Evolutionary conservation across 306 rosid species (phyloP), one percentile per base, ranked within the genome.

Genomic region (Vicia villosa): DNA sequence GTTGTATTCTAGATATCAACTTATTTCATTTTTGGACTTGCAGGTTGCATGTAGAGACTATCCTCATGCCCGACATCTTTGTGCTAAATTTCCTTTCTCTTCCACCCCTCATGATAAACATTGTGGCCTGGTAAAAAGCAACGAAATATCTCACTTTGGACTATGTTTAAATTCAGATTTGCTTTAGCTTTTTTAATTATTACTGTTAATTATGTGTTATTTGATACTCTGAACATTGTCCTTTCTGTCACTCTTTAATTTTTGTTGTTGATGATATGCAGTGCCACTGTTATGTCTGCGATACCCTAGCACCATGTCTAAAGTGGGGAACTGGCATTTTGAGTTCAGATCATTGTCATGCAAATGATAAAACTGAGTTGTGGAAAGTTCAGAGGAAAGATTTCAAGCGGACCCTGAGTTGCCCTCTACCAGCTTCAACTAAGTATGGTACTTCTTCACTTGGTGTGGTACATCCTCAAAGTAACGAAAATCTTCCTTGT

Each of bases 281-380:
- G 97, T 91, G 97, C 61, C 97, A 91, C 77, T 91, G 97, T 79
- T 91, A 74, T 68, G 89, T 91, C 63, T 88, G 97, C 41, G 97
- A 91, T 77, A 77, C 80, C 22, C 77, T 79, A 28, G 96, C 96
- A 5, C 97, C 97, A 16, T 91, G 97, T 77, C 66, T 46, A 22
- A 76, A 46, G 54, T 91, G 96, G 97, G 80, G 84, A 56, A 70
- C 66, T 9, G 81, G 87, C 47, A 19, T 21, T 60, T 77, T 65
- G 26, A 45, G 40, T 59, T 32, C 51, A 5, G 86, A 75, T 76
- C 97, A 91, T 79, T 91, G 97, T 70, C 86, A 91, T 78, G 97
- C 97, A 66, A 83, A 86, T 13, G 89, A 88, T 32, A 88, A 82
- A 70, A 82, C 37, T 41, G 87, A 81, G 69, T 20, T 15, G 6